A percentile compares a stretch with the other conserved stretches of the same genome.
phyloP scores from a whole-genome alignment of 2,329 filamentous ascomycete genomes.

The Achaetomium macrosporum region DNA sequence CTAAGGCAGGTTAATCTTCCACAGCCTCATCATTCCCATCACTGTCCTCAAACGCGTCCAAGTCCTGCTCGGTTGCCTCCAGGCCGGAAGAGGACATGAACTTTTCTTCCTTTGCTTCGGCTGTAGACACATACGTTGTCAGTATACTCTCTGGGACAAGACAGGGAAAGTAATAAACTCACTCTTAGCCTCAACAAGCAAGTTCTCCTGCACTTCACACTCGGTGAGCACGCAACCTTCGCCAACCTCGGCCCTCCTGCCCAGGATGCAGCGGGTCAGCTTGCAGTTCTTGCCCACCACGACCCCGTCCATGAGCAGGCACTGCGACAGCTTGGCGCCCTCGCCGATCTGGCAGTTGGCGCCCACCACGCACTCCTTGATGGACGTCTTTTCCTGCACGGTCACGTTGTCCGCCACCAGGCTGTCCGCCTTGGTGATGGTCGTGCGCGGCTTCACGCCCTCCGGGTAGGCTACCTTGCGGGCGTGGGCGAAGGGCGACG shows the following conservation, averaged over 20 bases:
- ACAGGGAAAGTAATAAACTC: conserved; percentile 33
- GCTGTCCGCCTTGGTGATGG: conserved; percentile 74
- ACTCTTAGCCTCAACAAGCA: conserved; percentile 75
- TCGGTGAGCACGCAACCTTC: conserved; percentile 74
- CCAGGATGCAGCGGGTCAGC: conserved; percentile 81
- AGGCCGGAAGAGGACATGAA: conserved; percentile 63
- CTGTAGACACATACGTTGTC: conserved; percentile 32
- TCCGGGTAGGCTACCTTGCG: conserved; percentile 79
- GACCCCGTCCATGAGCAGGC: conserved; percentile 87
- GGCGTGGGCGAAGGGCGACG: conserved; percentile 70
- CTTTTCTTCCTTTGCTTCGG: conserved; percentile 61
- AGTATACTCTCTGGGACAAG: not conserved
- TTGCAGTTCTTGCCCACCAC: conserved; percentile 78
- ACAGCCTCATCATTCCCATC: conserved; percentile 5
- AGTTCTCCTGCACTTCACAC: conserved; percentile 87
- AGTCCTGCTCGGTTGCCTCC: conserved; percentile 58
- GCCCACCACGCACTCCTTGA: conserved; percentile 88
- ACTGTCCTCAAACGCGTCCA: conserved; percentile 43
- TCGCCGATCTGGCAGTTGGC: conserved; percentile 79
- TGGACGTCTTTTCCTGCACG: conserved; percentile 81
- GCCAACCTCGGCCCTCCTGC: conserved; percentile 75
- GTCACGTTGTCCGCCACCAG: conserved; percentile 84
- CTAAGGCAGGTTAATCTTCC: not conserved
- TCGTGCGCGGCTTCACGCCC: conserved; percentile 72
- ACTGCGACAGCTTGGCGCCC: conserved; percentile 81